phyloP scores from a whole-genome alignment of 345 rosid species.

The rapeseed (Brassica napus) region DNA sequence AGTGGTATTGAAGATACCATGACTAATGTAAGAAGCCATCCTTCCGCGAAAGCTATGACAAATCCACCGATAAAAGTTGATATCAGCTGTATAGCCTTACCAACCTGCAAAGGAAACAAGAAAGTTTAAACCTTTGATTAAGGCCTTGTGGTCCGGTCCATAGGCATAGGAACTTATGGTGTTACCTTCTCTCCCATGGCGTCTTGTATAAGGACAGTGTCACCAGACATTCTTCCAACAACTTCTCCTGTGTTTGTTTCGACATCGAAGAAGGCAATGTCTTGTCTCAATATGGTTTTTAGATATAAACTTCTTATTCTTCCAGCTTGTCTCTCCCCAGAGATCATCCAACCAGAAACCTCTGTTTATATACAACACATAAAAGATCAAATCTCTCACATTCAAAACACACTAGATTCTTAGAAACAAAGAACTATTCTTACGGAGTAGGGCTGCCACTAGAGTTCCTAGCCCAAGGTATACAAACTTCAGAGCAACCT shows the following conservation, averaged over 20 bases:
- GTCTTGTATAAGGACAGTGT: slow-evolving; percentile 72
- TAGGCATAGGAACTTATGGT: background rate
- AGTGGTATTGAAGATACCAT: slow-evolving; percentile 61
- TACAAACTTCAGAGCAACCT: slow-evolving; percentile 65
- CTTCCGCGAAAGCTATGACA: slow-evolving; percentile 58
- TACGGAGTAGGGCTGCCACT: slow-evolving; percentile 65
- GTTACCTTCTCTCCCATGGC: slow-evolving; percentile 77
- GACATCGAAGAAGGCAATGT: slow-evolving; percentile 62
- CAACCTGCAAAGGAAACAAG: slow-evolving; percentile 48
- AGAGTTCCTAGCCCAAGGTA: slow-evolving; percentile 61
- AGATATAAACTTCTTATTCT: slow-evolving; percentile 58
- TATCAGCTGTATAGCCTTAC: slow-evolving; percentile 58
- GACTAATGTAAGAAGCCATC: slow-evolving; percentile 74
- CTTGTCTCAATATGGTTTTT: slow-evolving; percentile 70
- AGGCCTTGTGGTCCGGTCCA: no score
- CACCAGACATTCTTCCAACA: slow-evolving; percentile 68
- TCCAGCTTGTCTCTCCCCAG: slow-evolving; percentile 69
- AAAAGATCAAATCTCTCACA: background rate
- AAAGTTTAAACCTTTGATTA: background rate
- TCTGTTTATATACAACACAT: slow-evolving; percentile 42
- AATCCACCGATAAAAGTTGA: slow-evolving; percentile 69
- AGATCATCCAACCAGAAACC: slow-evolving; percentile 80
- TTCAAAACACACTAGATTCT: background rate
- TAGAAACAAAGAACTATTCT: slow-evolving; percentile 25
- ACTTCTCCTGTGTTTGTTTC: slow-evolving; percentile 73